phyloP scores from a whole-genome alignment of 768 basidiomycete genomes.

The Suillus fuscotomentosus region DNA sequence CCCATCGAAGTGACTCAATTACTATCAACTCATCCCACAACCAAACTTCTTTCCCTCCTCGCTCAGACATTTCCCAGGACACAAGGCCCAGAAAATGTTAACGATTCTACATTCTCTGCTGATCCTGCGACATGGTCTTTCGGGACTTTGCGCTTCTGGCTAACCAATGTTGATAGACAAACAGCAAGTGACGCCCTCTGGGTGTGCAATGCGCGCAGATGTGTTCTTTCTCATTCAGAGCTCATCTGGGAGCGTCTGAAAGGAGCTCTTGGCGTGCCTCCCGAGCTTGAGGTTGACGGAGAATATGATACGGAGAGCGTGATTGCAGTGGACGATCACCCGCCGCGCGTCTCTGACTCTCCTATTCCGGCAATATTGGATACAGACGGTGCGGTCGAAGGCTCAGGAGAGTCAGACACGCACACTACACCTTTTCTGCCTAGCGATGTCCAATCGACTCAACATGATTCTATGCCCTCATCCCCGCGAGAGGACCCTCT shows the following conservation, averaged over 20 bases:
- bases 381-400: not conserved
- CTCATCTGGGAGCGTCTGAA: constrained; percentile 92
- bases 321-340: constrained; percentile 35
- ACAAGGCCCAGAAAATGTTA: constrained; percentile 24
- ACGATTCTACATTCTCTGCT: constrained; percentile 34
- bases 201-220: constrained; percentile 70
- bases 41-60: constrained; percentile 70
- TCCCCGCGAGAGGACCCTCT: constrained; percentile 11
- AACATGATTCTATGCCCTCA: constrained; percentile 9
- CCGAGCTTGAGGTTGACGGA: constrained; percentile 60
- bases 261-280: constrained; percentile 83
- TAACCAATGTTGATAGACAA: constrained; percentile 62
- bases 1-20: constrained; percentile 71
- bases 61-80: constrained; percentile 61
- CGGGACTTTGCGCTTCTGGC: constrained; percentile 62
- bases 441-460: not conserved
- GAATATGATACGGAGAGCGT: constrained; percentile 38
- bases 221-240: constrained; percentile 75
- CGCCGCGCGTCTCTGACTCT: constrained; percentile 9
- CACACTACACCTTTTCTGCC: not conserved
- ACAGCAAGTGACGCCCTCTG: constrained; percentile 69
- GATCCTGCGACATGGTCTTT: constrained; percentile 75
- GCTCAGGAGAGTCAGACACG: not conserved
- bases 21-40: constrained; percentile 62
- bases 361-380: constrained; percentile 27